Percentiles rank a stretch among this genome's conserved stretches.
These are phyloP conservation scores for Penicillium italicum DNA, from an alignment of 2,329 filamentous ascomycete species.

Conservation along the genomic window DNA sequence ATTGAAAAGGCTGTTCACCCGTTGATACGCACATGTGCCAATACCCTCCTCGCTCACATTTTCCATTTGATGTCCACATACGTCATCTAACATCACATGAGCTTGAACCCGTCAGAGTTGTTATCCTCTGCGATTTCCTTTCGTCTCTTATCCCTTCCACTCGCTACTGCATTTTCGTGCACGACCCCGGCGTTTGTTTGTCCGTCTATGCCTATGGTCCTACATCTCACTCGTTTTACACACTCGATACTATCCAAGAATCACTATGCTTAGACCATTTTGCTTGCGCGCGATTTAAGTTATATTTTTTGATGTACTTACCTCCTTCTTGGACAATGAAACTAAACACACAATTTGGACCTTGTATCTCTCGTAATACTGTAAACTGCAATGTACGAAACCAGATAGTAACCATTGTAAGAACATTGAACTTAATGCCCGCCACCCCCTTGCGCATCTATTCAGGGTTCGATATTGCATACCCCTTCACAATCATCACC, in stretches of 20 bases:
- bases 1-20: constrained; percentile 16
- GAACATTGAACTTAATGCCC: not conserved
- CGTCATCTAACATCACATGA: not conserved
- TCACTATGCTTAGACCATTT: not conserved
- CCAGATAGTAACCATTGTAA: too few species aligned
- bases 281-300: not conserved
- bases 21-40: constrained; percentile 19
- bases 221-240: not conserved
- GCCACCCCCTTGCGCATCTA: not conserved
- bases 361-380: too few species aligned
- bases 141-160: not conserved
- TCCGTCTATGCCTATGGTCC: not conserved
- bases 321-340: not conserved
- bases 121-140: not conserved
- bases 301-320: not conserved
- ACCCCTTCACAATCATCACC: not conserved
- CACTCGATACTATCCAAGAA: not conserved
- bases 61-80: not conserved
- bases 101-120: not conserved
- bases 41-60: constrained; percentile 17
- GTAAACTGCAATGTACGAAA: not conserved
- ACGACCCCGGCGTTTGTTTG: not conserved
- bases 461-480: not conserved
- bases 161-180: not conserved
- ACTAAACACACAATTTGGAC: not conserved